Conservation (phyloP, 495 filamentous ascomycete species). For the Xylaria nigripes region DNA sequence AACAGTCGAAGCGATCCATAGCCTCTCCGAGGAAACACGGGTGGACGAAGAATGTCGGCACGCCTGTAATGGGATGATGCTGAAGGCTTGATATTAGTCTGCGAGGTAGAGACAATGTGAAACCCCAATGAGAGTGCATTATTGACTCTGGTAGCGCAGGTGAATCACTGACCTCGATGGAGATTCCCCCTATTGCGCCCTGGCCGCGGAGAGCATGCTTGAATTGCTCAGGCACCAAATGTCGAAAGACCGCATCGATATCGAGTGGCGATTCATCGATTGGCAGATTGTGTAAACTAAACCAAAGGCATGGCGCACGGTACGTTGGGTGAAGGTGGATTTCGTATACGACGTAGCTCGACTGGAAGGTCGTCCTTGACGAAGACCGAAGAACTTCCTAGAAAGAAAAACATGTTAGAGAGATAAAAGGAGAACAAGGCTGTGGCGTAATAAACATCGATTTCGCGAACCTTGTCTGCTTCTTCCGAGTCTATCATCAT, state of each 20-base stretch:
- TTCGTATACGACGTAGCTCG: conserved; percentile 54
- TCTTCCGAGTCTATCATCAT: conserved; percentile 40
- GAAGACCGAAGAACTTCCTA: conserved; percentile 20
- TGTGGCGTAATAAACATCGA: conserved; percentile 12
- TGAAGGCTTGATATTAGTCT: conserved; percentile 41
- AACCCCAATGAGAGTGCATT: conserved; percentile 30
- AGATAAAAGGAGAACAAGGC: conserved; percentile 11
- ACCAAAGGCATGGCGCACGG: conserved; percentile 51
- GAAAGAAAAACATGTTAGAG: conserved; percentile 30
- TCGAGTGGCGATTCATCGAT: conserved; percentile 33
- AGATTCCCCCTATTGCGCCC: conserved; percentile 67
- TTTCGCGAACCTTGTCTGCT: conserved; percentile 34
- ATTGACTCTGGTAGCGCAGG: conserved; percentile 38
- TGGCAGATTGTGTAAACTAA: conserved; percentile 42
- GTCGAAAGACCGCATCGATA: conserved; percentile 60
- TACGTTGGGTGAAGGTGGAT: conserved; percentile 52
- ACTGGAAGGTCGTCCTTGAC: conserved; percentile 32
- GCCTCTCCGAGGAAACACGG: conserved; percentile 79
- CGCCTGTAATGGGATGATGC: conserved; percentile 70
- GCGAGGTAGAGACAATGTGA: conserved; percentile 27
- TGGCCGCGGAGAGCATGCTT: conserved; percentile 46
- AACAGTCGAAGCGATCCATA: conserved; percentile 50
- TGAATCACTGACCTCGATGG: conserved; percentile 56
- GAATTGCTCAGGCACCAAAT: conserved; percentile 58
- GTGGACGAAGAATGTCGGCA: conserved; percentile 74